Percentiles rank a stretch among this genome's conserved stretches.
These are phyloP conservation scores for Cyclotella baltica DNA, from an alignment of 108 stramenopile genomes.

Conservation along the genomic window DNA sequence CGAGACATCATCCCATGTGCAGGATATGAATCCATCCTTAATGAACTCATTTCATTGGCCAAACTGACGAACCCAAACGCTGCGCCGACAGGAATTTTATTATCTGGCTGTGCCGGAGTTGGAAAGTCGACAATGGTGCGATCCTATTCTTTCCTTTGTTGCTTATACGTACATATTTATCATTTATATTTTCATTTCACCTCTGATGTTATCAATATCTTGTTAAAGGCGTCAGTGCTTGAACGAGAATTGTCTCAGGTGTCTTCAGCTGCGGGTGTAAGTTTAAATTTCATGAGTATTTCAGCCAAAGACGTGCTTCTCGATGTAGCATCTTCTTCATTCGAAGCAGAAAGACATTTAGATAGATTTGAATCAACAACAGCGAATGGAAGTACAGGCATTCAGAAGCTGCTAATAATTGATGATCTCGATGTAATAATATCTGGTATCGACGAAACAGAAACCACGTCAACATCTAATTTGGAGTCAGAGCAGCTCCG, in stretches of 20 bases:
- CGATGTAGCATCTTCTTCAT: conserved; percentile 27
- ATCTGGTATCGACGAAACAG: conserved; percentile 44
- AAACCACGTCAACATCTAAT: not conserved
- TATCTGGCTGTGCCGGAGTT: conserved; percentile 83
- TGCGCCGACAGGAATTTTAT: conserved; percentile 63
- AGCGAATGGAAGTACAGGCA: not conserved
- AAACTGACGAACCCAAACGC: conserved; percentile 35
- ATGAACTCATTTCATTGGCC: conserved; percentile 49
- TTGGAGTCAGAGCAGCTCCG: conserved; percentile 58
- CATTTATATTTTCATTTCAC: conserved; percentile 14
- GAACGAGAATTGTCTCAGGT: conserved; percentile 53
- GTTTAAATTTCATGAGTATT: conserved; percentile 12
- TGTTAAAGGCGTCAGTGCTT: conserved; percentile 52
- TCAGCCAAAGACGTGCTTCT: conserved; percentile 56
- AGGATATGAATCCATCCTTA: conserved; percentile 66
- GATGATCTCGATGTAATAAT: conserved; percentile 77
- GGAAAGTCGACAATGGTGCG: conserved; percentile 80
- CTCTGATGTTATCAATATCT: conserved; percentile 13
- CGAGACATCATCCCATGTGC: conserved; percentile 46
- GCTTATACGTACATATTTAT: not conserved
- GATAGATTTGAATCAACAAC: not conserved
- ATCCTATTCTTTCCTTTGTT: not conserved
- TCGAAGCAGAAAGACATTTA: conserved; percentile 20
- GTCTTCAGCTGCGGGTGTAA: not conserved
- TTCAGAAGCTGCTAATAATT: conserved; percentile 56